Percentiles rank a stretch among this genome's conserved stretches.
These are phyloP conservation scores for Mycena olivaceomarginata DNA, from an alignment of 768 basidiomycete species.

Conservation along the genomic window DNA sequence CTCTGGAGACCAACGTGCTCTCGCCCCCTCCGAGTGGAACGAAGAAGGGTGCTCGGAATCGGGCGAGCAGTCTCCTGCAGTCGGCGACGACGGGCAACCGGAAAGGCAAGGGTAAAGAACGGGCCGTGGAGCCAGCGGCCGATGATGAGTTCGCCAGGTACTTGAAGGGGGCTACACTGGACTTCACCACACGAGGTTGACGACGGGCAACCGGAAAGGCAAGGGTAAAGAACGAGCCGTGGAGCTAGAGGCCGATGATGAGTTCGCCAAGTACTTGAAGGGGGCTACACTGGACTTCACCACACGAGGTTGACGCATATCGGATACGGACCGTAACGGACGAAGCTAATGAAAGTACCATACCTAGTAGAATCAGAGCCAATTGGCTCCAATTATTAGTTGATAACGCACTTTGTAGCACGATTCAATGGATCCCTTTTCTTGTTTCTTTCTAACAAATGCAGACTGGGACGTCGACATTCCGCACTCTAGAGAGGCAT, in stretches of 20 bases:
- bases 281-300: conserved; percentile 37
- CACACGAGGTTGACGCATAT: background rate
- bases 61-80: conserved; percentile 35
- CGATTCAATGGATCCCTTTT: conserved; percentile 8
- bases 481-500: background rate
- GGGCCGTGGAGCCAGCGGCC: conserved; percentile 17
- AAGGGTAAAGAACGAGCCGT: conserved; percentile 36
- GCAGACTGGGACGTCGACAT: background rate
- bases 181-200: conserved; percentile 25
- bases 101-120: conserved; percentile 42
- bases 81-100: conserved; percentile 20
- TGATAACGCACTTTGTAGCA: conserved; percentile 25
- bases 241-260: conserved; percentile 29
- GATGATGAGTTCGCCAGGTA: conserved; percentile 36
- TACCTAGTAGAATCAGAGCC: conserved; percentile 25
- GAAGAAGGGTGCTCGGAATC: conserved; percentile 28
- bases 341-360: background rate
- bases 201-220: conserved; percentile 31
- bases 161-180: conserved; percentile 38
- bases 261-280: conserved; percentile 34
- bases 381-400: conserved; percentile 17
- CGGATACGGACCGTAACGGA: background rate
- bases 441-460: background rate
- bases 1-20: conserved; percentile 1
- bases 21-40: background rate